phyloP scores from a whole-genome alignment of 306 rosid genomes.

The Cucumis melo region DNA sequence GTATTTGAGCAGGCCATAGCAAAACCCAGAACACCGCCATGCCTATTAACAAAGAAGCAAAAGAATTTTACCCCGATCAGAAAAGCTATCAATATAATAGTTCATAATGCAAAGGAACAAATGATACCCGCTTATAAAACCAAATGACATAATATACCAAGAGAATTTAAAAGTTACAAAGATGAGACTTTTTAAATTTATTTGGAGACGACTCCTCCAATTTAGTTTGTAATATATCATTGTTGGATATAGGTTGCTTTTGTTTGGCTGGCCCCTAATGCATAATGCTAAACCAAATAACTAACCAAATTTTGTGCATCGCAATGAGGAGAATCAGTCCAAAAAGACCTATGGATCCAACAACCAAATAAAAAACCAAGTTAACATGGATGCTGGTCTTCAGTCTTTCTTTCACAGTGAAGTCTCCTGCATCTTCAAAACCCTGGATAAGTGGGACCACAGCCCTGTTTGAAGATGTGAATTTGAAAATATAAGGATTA shows the following conservation, averaged over 20 bases:
- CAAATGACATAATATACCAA: neutral
- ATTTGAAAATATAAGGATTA: conserved; percentile 32
- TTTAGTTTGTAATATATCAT: neutral
- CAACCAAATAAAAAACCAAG: conserved; percentile 65
- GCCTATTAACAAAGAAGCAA: conserved; percentile 36
- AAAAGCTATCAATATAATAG: neutral
- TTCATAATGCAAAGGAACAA: neutral
- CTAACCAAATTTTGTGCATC: conserved; percentile 56
- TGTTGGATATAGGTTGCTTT: neutral
- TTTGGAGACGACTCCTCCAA: neutral
- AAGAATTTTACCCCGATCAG: neutral
- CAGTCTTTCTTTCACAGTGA: conserved; percentile 72
- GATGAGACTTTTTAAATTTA: neutral
- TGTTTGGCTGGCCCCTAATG: neutral
- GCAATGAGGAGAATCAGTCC: conserved; percentile 65
- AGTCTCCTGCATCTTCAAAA: conserved; percentile 98
- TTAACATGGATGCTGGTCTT: conserved; percentile 89
- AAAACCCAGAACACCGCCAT: conserved; percentile 52
- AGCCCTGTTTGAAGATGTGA: conserved; percentile 69
- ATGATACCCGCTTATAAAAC: neutral
- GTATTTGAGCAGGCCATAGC: conserved; percentile 99
- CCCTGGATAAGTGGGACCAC: conserved; percentile 99
- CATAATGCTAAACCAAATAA: conserved; percentile 5
- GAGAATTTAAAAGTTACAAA: neutral
- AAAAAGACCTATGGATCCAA: conserved; percentile 62